Evolutionary conservation across 2,329 filamentous ascomycete species (phyloP), one percentile per base, ranked within the genome.

Genomic region (Aspergillus quadrilineatus): DNA sequence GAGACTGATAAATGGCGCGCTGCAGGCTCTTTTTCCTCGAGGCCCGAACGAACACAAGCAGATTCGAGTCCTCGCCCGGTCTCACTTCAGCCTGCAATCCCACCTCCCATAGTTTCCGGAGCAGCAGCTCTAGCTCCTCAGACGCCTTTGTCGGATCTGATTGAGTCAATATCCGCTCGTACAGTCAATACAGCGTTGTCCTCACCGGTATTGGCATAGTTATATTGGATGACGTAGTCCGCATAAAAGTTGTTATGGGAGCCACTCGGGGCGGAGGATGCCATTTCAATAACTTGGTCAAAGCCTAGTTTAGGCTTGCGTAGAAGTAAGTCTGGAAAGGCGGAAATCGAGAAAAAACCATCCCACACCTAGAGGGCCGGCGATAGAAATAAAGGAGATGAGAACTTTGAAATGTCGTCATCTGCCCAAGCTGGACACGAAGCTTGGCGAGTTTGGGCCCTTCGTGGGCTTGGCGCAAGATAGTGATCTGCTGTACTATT

Each of bases 61-160:
- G 79, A 5, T 90, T 90, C 56, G 84, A 82, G 47, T 86, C 83
- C 62, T 89, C 87, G 52, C 91, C 92, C 63, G 87, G 85, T 61
- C 94, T 88, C 50, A 97, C 91, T 75, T 97, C 92, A 14, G 90
- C 92, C 56, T 89, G 86, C 56, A 99, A 81, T 8, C 94, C 93
- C 43, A 92, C 89, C 41, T 82, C 79, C 14, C 90, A 85, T 28
- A 99, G 84, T 29, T 85, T 83, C 66, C 88, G 80, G 64, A 96
- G 83, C 45, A 97, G 85, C 70, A 89, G 86, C 66, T 90, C 84
- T 67, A 97, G 95, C 65, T 88, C 83, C 30, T 85, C 84, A 68
- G 88, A 84, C 15, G 92, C 89, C 69, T 89, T 81, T 41, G 79
- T 75, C 64, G 84, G 85, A 66, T 88, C 90, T 91, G 65, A 10